Percentiles rank a stretch among this genome's conserved stretches.
These are phyloP conservation scores for Ruellia speciosa DNA, from an alignment of 305 asterid genomes.

Conservation along the genomic window DNA sequence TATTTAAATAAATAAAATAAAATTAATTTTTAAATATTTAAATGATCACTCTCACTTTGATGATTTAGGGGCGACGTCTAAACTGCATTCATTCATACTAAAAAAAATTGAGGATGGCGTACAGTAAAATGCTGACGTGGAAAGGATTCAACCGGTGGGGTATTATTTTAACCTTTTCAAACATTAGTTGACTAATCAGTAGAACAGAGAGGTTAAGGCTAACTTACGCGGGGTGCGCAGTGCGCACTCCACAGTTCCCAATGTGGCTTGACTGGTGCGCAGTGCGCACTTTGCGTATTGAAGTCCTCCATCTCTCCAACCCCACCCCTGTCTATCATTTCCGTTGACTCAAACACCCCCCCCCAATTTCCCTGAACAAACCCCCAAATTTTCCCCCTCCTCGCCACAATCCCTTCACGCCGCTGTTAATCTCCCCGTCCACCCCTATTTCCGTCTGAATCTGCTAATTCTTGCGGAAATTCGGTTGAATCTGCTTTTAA, in stretches of 20 bases:
- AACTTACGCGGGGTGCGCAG: conserved; percentile 33
- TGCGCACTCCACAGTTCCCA: conserved; percentile 27
- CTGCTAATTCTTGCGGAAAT: conserved; percentile 21
- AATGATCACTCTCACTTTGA: no score
- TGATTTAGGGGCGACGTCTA: no score
- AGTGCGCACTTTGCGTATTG: conserved; percentile 56
- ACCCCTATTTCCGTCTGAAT: conserved; percentile 21
- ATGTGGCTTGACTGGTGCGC: conserved; percentile 46
- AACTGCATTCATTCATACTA: no score
- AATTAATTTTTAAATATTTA: no score
- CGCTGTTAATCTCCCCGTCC: conserved; percentile 23
- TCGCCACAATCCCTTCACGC: conserved; percentile 5
- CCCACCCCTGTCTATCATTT: conserved; percentile 5
- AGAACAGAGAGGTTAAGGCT: not conserved
- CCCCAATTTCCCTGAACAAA: no score
- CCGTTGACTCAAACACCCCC: conserved; percentile 40
- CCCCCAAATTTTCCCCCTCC: not conserved
- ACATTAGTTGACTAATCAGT: conserved; percentile 27
- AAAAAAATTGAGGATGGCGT: not conserved
- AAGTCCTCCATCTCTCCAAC: conserved; percentile 24
- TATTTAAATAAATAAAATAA: no score
- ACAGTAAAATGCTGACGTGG: conserved; percentile 18
- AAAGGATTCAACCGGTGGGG: conserved; percentile 17
- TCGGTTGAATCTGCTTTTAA: conserved; percentile 27
- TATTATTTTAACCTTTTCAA: conserved; percentile 27